These are phyloP conservation scores for Martiniozyma asiatica DNA, from an alignment of 1,139 yeast species.

Conservation along the genomic window DNA sequence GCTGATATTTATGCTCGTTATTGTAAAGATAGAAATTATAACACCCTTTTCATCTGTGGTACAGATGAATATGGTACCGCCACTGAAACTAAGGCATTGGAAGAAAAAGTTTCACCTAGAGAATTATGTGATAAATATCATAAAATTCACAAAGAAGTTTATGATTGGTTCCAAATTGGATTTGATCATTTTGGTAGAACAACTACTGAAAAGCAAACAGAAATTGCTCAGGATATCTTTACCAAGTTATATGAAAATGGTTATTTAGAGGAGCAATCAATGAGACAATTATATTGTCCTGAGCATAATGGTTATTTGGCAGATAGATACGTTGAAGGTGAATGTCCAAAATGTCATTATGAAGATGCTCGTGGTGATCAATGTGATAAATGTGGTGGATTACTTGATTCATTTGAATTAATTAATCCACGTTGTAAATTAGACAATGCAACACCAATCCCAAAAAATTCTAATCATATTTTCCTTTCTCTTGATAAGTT, in stretches of 20 bases:
- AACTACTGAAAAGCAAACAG: conserved; percentile 83
- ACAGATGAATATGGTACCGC: conserved; percentile 99
- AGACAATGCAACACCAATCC: conserved; percentile 71
- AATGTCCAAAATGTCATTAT: conserved; percentile 87
- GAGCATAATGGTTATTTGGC: conserved; percentile 85
- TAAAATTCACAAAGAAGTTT: conserved; percentile 74
- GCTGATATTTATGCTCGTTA: conserved; percentile 94
- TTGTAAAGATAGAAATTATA: conserved; percentile 79
- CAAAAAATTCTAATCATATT: conserved; percentile 73
- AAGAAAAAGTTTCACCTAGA: conserved; percentile 79
- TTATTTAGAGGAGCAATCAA: conserved; percentile 72
- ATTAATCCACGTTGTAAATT: conserved; percentile 91
- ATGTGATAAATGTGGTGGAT: conserved; percentile 90
- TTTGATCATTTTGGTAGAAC: conserved; percentile 96
- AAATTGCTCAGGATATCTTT: conserved; percentile 90
- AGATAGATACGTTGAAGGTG: conserved; percentile 95
- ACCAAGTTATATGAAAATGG: conserved; percentile 61
- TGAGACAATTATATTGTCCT: conserved; percentile 85
- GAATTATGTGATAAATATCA: conserved; percentile 87
- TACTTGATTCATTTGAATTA: conserved; percentile 85
- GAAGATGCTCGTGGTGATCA: conserved; percentile 99
- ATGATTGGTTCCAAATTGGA: conserved; percentile 93
- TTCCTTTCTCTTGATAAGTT: conserved; percentile 75
- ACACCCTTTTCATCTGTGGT: conserved; percentile 82
- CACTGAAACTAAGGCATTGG: conserved; percentile 95